Percentiles rank a stretch among this genome's conserved stretches.
These are phyloP conservation scores for Pythium angustatum DNA, from an alignment of 352 stramenopile species.

Conservation along the genomic window DNA sequence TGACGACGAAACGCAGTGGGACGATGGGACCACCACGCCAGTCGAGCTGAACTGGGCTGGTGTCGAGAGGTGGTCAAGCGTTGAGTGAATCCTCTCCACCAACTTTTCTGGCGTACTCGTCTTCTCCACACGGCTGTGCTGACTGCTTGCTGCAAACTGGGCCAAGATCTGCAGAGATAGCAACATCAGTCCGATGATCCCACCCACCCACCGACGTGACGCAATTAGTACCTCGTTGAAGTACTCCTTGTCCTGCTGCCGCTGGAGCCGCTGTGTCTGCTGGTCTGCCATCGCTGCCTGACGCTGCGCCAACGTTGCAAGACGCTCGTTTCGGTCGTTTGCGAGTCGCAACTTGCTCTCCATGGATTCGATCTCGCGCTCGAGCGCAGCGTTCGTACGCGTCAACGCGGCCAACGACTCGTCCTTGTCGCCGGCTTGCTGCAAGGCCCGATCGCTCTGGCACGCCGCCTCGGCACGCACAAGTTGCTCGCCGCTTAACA, in stretches of 20 bases:
- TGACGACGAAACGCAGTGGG: neutral
- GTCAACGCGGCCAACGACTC: constrained; percentile 37
- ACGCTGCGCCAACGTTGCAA: constrained; percentile 35
- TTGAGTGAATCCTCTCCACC: constrained; percentile 21
- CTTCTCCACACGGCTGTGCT: neutral
- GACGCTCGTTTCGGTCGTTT: constrained; percentile 32
- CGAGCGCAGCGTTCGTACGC: constrained; percentile 26
- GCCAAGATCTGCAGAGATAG: constrained; percentile 15
- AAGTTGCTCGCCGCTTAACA: constrained; percentile 33
- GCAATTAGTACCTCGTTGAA: constrained; percentile 29
- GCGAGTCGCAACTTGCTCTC: constrained; percentile 32
- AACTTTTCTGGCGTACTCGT: constrained; percentile 6
- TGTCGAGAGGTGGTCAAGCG: constrained; percentile 20
- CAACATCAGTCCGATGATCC: neutral
- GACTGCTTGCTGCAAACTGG: constrained; percentile 1
- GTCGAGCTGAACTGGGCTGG: neutral
- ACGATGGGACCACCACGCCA: neutral
- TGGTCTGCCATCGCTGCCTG: constrained; percentile 11
- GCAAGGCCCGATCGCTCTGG: constrained; percentile 18
- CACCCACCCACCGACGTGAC: neutral
- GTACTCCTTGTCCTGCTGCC: constrained; percentile 19
- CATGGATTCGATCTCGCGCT: constrained; percentile 33
- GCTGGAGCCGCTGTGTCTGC: constrained; percentile 7
- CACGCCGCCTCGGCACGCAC: constrained; percentile 24
- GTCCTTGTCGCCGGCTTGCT: constrained; percentile 2